Evolutionary conservation across 1,284 basidiomycete genomes (phyloP), one percentile per base, ranked within the genome.

Genomic region (Phellopilus nigrolimitatus): DNA sequence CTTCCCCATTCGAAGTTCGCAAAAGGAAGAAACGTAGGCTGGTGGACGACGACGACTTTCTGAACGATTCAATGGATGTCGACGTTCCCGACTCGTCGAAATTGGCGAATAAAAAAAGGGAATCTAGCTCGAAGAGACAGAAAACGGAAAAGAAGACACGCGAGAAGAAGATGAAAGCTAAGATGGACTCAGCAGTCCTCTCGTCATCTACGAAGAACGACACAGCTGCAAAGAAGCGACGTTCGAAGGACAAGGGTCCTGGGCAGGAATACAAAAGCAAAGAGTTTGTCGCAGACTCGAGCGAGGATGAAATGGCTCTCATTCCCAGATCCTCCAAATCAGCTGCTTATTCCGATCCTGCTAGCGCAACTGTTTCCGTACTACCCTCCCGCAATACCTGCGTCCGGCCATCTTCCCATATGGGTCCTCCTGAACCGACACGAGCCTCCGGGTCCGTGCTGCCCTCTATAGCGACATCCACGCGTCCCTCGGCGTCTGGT

Each of bases 1-100:
- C 64, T 7, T 64, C 68, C 4, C 62, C 66, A 10, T 49, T 60
- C 1, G 54, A 60, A 36, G 40, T 55, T 6, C 62, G 61, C 4
- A 64, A 64, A 13, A 68, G 67, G 47, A 59, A 62, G 33, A 56
- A 61, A 13, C 46, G 38, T 37, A 41, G 45, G 13, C 13, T 17
- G n/a, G 15, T 24, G 9, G 43, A 25, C 24, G 47, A 15, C 50
- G 57, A 60, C 19, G 59, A 59, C 12, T 50, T 47, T 13, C 37
- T 38, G 17, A 55, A 46, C 3, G 51, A 42, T n/a, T 30, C 15
- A 0, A 55, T 51, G 3, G 56, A 50, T 7, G 46, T 51, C 27
- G 55, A 45, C 10, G 9, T 8, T 10, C 54, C 49, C 30, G 54
- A 52, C 13, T 54, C 56, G 48, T 48, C 57, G 15, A 62, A 22